Conservation (phyloP, 1,284 basidiomycete species). For the Fomitopsis pinicola region DNA sequence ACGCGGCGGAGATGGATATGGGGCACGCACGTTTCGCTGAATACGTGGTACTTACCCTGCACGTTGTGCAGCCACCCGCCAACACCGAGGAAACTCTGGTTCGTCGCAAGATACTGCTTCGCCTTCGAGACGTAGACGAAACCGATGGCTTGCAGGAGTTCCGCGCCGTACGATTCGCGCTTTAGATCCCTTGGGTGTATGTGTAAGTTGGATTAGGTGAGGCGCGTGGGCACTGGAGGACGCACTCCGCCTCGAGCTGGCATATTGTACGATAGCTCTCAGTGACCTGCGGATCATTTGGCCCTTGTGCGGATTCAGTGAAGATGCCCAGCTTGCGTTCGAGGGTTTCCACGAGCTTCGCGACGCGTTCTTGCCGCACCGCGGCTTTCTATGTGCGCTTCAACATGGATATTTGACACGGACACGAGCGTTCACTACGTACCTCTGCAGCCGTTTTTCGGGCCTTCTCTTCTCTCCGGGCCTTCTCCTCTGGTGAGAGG, state of each 20-base stretch:
- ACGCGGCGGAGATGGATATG: background rate
- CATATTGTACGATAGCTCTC: conserved; percentile 75
- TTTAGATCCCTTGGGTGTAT: conserved; percentile 62
- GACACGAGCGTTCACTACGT: conserved; percentile 16
- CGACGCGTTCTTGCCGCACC: conserved; percentile 74
- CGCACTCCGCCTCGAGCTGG: conserved; percentile 78
- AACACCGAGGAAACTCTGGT: conserved; percentile 75
- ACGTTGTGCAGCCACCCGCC: conserved; percentile 94
- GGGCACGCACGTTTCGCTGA: conserved; percentile 80
- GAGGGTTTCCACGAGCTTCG: conserved; percentile 81
- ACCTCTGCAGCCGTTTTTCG: conserved; percentile 69
- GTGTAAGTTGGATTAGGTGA: conserved; percentile 1
- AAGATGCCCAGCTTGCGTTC: conserved; percentile 89
- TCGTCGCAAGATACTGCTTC: conserved; percentile 77
- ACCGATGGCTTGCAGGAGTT: conserved; percentile 89
- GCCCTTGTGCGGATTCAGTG: conserved; percentile 82
- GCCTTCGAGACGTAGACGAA: conserved; percentile 86
- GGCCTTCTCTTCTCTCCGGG: conserved; percentile 74
- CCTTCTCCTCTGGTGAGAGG: conserved; percentile 80
- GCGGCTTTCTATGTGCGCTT: conserved; percentile 64
- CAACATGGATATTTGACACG: background rate
- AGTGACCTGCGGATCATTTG: conserved; percentile 67
- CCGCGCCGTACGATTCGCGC: conserved; percentile 90
- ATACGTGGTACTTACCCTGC: conserved; percentile 90
- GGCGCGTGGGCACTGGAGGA: conserved; percentile 11